These are phyloP conservation scores for Tardiomyces digboiensis DNA, from an alignment of 1,139 yeast species.

Conservation along the genomic window DNA sequence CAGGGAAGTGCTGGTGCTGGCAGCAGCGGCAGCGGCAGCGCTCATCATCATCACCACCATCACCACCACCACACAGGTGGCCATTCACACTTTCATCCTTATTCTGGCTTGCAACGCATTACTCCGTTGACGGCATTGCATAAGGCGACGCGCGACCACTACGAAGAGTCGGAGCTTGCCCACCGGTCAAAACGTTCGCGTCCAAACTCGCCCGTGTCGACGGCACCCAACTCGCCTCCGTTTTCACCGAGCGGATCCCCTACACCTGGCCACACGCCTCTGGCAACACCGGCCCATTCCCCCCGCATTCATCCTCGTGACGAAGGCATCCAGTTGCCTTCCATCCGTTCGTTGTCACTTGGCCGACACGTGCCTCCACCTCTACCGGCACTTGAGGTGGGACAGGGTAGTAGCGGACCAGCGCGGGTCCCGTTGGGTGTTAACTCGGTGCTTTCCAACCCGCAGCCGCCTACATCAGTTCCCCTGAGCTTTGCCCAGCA, in stretches of 20 bases:
- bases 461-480: not conserved
- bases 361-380: conserved; percentile 28
- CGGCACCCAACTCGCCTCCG: conserved; percentile 49
- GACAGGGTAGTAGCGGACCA: not conserved
- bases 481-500: conserved; percentile 4
- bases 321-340: conserved; percentile 28
- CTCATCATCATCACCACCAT: conserved; percentile 14
- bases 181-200: conserved; percentile 55
- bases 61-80: conserved; percentile 12
- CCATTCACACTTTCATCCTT: conserved; percentile 39
- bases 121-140: conserved; percentile 37
- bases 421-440: conserved; percentile 1
- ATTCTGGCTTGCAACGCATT: conserved; percentile 45
- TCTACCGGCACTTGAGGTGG: conserved; percentile 7
- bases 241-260: conserved; percentile 31
- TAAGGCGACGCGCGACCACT: conserved; percentile 21
- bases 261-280: conserved; percentile 46
- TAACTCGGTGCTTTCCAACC: not conserved
- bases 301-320: conserved; percentile 38
- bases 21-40: conserved; percentile 19
- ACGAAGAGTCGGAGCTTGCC: conserved; percentile 40
- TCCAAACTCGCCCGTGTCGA: conserved; percentile 70
- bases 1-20: conserved; percentile 7
- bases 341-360: conserved; percentile 28
- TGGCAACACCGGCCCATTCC: conserved; percentile 51